phyloP scores from a whole-genome alignment of 148 eudicot genomes.

The Vaccinium myrtillus region DNA sequence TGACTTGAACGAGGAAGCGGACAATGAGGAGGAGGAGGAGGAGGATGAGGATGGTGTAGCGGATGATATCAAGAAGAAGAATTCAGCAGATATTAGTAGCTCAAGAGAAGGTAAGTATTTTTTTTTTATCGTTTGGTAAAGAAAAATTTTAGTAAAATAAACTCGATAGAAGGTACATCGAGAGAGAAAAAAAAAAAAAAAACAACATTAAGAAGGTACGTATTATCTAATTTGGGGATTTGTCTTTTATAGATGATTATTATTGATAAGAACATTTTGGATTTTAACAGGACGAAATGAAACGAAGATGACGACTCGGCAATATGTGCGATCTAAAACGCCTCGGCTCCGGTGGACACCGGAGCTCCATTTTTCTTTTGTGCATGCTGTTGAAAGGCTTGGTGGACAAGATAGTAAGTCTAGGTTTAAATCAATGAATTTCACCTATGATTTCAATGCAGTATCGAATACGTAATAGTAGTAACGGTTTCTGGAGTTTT shows the following conservation, averaged over 20 bases:
- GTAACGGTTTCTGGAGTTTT: neutral
- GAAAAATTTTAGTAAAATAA: too few relatives aligned
- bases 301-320: constrained; percentile 30
- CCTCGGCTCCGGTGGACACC: constrained; percentile 32
- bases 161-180: too few relatives aligned
- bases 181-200: too few relatives aligned
- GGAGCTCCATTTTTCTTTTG: constrained; percentile 28
- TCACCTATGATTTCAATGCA: neutral
- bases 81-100: constrained; percentile 8
- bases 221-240: neutral
- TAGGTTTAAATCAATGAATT: neutral
- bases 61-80: constrained; percentile 21
- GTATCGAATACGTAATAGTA: neutral
- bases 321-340: constrained; percentile 27
- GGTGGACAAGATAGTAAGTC: constrained; percentile 35
- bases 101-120: constrained; percentile 9
- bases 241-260: neutral
- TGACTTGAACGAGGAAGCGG: constrained; percentile 45
- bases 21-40: constrained; percentile 10
- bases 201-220: too few relatives aligned
- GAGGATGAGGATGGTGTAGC: neutral
- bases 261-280: neutral
- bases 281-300: constrained; percentile 10
- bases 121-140: too few relatives aligned
- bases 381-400: constrained; percentile 29